phyloP scores from a whole-genome alignment of 2,329 filamentous ascomycete species.

The Ceratocystis variospora region DNA sequence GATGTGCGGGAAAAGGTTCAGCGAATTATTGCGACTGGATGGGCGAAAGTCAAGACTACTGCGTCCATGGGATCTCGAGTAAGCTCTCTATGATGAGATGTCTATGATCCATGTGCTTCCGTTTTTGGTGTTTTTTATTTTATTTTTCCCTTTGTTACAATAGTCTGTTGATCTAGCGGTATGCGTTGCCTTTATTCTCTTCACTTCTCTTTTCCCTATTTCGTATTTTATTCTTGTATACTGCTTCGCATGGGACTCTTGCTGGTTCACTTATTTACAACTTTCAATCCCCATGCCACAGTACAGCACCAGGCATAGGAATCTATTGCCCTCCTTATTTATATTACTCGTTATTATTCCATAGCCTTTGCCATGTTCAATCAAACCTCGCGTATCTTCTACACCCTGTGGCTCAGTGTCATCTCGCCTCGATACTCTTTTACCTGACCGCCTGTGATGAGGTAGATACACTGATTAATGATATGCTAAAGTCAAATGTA shows the following conservation, averaged over 20 bases:
- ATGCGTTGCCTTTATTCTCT: not conserved
- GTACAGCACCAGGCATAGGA: conserved; percentile 1
- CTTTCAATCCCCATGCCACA: not conserved
- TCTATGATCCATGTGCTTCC: not conserved
- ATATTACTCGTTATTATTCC: conserved; percentile 4
- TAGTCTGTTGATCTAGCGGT: conserved; percentile 2
- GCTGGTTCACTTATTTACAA: not conserved
- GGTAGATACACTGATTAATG: too few species aligned
- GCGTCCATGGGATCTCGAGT: conserved; percentile 96
- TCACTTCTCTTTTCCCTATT: not conserved
- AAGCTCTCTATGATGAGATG: conserved; percentile 59
- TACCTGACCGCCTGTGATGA: too few species aligned
- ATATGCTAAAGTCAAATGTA: not conserved
- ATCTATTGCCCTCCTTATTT: conserved; percentile 9
- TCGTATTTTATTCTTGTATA: conserved; percentile 13
- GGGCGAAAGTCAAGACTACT: conserved; percentile 71
- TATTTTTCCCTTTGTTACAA: conserved; percentile 3
- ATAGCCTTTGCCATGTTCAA: conserved; percentile 9
- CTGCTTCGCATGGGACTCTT: conserved; percentile 7
- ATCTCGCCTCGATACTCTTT: not conserved
- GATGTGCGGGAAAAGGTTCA: conserved; percentile 62
- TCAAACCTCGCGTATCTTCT: not conserved
- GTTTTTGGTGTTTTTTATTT: not conserved
- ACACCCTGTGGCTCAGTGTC: not conserved
- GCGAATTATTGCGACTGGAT: conserved; percentile 52